Evolutionary conservation across 441 rosid genomes (phyloP).

Genomic region (Codiaeum variegatum): DNA sequence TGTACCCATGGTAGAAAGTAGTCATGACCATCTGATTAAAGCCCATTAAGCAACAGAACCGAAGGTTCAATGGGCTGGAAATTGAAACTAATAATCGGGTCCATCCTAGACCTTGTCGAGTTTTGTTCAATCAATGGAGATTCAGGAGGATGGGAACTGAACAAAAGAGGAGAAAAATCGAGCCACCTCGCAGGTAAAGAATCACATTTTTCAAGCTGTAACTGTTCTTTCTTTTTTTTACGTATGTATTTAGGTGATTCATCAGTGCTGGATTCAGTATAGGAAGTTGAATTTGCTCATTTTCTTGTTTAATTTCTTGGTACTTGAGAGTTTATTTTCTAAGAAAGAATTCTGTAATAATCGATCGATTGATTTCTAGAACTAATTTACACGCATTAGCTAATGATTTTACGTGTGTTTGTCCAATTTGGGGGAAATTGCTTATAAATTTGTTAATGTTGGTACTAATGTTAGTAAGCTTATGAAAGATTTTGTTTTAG

Average conservation of each 20-base stretch:
- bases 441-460: no score
- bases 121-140: background rate
- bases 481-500: background rate
- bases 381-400: no score
- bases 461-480: no score
- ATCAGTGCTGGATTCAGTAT: background rate
- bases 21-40: no score
- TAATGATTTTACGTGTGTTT: no score
- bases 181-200: conserved; percentile 22
- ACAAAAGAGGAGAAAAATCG: conserved; percentile 19
- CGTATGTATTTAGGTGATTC: background rate
- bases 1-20: no score
- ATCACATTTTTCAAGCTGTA: background rate
- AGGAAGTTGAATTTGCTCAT: background rate
- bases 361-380: background rate
- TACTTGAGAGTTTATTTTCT: background rate
- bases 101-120: no score
- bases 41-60: no score
- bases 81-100: no score
- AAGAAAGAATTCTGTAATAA: background rate
- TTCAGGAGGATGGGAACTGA: conserved; percentile 16
- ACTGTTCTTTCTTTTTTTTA: no score
- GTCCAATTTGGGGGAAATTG: background rate
- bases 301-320: background rate
- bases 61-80: no score